Base-by-base conservation (phyloP, 345 rosid genomes). In the Eucalyptus cladocalyx region DNA sequence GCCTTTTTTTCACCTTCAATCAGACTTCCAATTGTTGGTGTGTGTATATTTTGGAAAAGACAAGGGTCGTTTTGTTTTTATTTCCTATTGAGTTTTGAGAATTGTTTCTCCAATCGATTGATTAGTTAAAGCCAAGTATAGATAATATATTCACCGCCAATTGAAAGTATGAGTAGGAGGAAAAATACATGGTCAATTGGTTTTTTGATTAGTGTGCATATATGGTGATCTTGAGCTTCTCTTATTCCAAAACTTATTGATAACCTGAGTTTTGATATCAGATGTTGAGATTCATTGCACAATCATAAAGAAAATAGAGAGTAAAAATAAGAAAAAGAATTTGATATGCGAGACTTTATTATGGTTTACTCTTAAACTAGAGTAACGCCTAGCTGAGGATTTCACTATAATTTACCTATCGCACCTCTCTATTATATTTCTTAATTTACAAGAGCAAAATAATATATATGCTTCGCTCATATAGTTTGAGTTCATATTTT, bases 371-470 rank as follows among this genome's bases (percentile, higher is more conserved):
- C 58, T 53, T 21, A 53, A 53, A 53, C 58, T 21, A 4, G 58
- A 53, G 26, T 53, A 21, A 21, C 0, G 0, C 0, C 11, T 8
- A 53, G 1, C 5, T 53, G 2, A 53, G 11, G 2, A 53, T 53
- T 53, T 53, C 26, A 8, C 0, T 53, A 21, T 19, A 53, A 53
- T 53, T 53, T 53, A 53, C 11, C 19, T 53, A 53, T 21, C 5
- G 5, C 26, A 3, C 58, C 0, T 53, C 5, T 19, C 1, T 53
- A 0, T 53, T 53, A 53, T 26, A 21, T 8, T 53, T 53, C 23
- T 53, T 53, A 19, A 19, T 53, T 53, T 53, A 53, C 58, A 53
- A 19, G 24, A 53, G 5, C 19, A 19, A 53, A 5, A 53, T 19
- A 53, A 53, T 53, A 21, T 8, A 53, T 53, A 53, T 2, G 26